These are phyloP conservation scores for Phytophthora pinifolia DNA, from an alignment of 352 stramenopile genomes.

Conservation along the genomic window DNA sequence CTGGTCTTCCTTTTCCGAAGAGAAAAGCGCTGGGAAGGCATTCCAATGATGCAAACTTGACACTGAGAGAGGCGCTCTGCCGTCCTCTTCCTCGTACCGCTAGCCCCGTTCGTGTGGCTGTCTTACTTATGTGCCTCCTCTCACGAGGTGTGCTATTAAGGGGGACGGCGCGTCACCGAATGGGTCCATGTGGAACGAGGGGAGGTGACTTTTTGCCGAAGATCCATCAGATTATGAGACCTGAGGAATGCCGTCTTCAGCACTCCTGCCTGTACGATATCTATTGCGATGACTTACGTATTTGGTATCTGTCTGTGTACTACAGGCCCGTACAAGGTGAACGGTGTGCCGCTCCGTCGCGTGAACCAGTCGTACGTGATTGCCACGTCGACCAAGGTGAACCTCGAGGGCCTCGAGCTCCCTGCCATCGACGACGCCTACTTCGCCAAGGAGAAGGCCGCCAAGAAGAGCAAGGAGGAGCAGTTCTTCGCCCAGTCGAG, in stretches of 20 bases:
- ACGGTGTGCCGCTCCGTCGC: conserved; percentile 97
- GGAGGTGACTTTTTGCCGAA: conserved; percentile 41
- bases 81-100: conserved; percentile 9
- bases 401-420: conserved; percentile 93
- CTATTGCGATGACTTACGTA: conserved; percentile 2
- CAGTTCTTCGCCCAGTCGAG: conserved; percentile 96
- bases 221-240: conserved; percentile 89
- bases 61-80: conserved; percentile 47
- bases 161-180: neutral
- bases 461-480: conserved; percentile 94
- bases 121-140: neutral
- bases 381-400: conserved; percentile 97
- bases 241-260: conserved; percentile 64
- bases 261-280: too few relatives aligned
- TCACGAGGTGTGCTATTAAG: neutral
- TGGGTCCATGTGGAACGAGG: neutral
- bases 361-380: conserved; percentile 99
- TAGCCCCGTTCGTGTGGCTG: neutral
- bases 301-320: conserved; percentile 1
- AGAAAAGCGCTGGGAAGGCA: neutral
- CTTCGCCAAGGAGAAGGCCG: conserved; percentile 94
- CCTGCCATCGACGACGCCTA: conserved; percentile 96
- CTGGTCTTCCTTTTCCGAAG: neutral
- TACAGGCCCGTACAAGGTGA: conserved; percentile 98
- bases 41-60: conserved; percentile 80